Base-by-base conservation (phyloP, 116 monocot genomes). In the Dioscorea cayenensis region DNA sequence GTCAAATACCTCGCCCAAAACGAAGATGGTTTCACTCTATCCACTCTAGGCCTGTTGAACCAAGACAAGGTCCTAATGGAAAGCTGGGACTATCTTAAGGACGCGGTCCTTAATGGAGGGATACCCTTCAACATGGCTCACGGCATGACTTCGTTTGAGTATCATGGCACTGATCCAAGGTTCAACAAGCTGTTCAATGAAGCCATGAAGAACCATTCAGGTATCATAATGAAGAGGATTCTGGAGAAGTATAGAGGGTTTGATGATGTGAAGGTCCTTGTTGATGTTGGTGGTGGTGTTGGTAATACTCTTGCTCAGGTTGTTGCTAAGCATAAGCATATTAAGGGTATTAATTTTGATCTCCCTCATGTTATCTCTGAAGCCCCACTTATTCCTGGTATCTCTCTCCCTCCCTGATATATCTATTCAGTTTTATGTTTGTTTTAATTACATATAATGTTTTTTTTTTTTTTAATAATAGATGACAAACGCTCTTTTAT, bases 261-360 rank as follows among this genome's bases (percentile, higher is more conserved):
- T 36, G 78, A 78, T 9, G 76, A 72, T 11, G 25, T 83, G 20
- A 58, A 58, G 20, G 72, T 77, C n/a, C 49, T 91, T 8, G 85
- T 91, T 21, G 91, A 91, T 35, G 87, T 91, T 18, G 91, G 87
- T 13, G 91, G 91, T 36, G 91, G 91, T 14, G 60, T 81, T 11
- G 91, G 91, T 4, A 72, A 73, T 63, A 81, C 85, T n/a, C 51
- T 91, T 16, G 37, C 55, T 37, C 73, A 67, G 74, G 81, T 87
- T 68, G 51, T 76, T 32, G 71, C 78, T 28, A 74, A 74, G 69
- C 64, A 91, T 65, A 71, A 83, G 0, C 67, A 69, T 32, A 80
- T 87, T n/a, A n/a, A n/a, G n/a, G n/a, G n/a, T n/a, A n/a, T n/a
- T 73, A 91, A 87, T 69, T 87, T 81, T n/a, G 91, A 91, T 65